A percentile compares a stretch with the other conserved stretches of the same genome.
phyloP scores from a whole-genome alignment of 208 protist species.

The Trypanosoma vivax region DNA sequence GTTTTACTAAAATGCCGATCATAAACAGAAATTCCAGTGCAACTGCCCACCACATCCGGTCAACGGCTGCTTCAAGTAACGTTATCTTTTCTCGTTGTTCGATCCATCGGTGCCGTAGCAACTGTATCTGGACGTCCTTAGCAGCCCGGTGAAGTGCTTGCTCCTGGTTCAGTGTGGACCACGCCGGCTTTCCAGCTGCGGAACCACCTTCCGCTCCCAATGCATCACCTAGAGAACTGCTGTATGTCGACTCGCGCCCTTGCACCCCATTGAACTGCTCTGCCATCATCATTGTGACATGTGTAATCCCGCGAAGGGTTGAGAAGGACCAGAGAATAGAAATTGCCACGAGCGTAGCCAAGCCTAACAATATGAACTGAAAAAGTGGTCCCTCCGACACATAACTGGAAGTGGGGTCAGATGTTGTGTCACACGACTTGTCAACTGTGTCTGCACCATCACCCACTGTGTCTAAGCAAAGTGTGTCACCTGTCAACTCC shows the following conservation, averaged over 20 bases:
- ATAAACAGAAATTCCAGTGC: conserved; percentile 34
- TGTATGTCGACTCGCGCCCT: background rate
- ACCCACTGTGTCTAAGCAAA: conserved; percentile 13
- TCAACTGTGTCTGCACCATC: background rate
- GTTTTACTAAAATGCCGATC: conserved; percentile 17
- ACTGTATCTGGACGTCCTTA: conserved; percentile 67
- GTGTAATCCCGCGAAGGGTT: conserved; percentile 26
- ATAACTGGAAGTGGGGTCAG: conserved; percentile 1
- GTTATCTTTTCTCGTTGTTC: conserved; percentile 55
- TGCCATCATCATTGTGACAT: conserved; percentile 17
- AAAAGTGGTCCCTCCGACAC: conserved; percentile 29
- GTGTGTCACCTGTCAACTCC: conserved; percentile 30
- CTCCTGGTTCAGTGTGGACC: conserved; percentile 34
- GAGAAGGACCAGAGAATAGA: conserved; percentile 43
- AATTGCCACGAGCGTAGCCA: conserved; percentile 55
- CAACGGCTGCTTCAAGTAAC: conserved; percentile 39
- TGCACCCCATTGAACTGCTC: background rate
- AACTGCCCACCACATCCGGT: conserved; percentile 39
- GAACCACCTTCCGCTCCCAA: conserved; percentile 5
- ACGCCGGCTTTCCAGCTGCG: background rate
- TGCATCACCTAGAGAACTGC: background rate
- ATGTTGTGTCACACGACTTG: background rate
- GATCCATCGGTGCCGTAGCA: conserved; percentile 69
- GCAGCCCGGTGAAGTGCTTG: conserved; percentile 57
- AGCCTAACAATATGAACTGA: conserved; percentile 50